Conservation (phyloP, 305 asterid species). For the Fraxinus dipetala region DNA sequence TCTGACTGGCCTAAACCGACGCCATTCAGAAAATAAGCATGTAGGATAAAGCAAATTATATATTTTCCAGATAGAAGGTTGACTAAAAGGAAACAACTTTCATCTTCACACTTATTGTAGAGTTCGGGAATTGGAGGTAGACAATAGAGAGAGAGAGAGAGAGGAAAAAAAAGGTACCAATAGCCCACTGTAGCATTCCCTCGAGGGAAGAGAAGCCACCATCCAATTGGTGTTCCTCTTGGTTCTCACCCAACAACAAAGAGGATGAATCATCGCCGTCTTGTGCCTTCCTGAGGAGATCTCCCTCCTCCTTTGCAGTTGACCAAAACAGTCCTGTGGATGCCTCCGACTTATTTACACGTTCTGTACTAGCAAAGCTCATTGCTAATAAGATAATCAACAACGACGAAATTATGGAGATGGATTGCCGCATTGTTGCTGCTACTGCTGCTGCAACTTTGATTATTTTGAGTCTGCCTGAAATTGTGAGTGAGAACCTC, state of each 20-base stretch:
- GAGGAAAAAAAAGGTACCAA: constrained; percentile 36
- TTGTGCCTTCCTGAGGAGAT: constrained; percentile 31
- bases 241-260: constrained; percentile 22
- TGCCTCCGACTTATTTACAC: constrained; percentile 31
- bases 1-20: constrained; percentile 68
- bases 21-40: neutral
- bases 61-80: neutral
- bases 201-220: constrained; percentile 82
- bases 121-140: neutral
- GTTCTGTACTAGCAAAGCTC: constrained; percentile 24
- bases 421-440: neutral
- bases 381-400: constrained; percentile 24
- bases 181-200: constrained; percentile 81
- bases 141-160: constrained; percentile 5
- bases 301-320: constrained; percentile 47
- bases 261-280: constrained; percentile 25
- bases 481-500: neutral
- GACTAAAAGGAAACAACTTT: neutral
- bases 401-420: constrained; percentile 6
- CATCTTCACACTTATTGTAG: neutral
- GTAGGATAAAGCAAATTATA: constrained; percentile 5
- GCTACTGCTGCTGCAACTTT: neutral
- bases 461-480: neutral
- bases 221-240: constrained; percentile 38
- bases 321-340: constrained; percentile 48